Base-by-base conservation (phyloP, 768 basidiomycete genomes). In the Myochromella boudieri region DNA sequence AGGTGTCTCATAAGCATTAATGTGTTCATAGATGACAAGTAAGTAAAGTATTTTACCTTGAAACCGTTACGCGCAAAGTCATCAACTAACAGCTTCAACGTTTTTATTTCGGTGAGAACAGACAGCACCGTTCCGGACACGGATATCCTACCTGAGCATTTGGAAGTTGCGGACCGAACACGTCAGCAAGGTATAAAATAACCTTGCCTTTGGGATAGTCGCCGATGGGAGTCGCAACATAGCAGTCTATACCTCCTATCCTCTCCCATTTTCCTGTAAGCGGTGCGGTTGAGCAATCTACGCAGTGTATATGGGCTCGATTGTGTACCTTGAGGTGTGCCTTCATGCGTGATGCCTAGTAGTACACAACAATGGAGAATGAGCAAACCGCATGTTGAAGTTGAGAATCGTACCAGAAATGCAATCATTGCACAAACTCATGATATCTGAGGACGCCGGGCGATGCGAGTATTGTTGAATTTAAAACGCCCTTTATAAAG, bases 121-220 rank as follows among this genome's bases (percentile, higher is more conserved):
- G n/a, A n/a, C n/a, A n/a, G n/a, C n/a, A n/a, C 6, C 22, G 5
- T n/a, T 34, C 7, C 26, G 18, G 8, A 28, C n/a, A n/a, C n/a
- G n/a, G 11, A 15, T 43, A 24, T 56, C 70, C 4, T 32, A 78
- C 80, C 60, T 69, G 59, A 29, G 61, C 42, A 54, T 84, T 83
- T 58, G 60, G 33, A 10, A 81, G 62, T 20, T 74, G 64, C 20
- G 72, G 56, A 6, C 81, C 82, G 46, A 78, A 81, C 36, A 72
- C 64, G 51, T 82, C 84, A 3, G 77, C 46, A 20, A 84, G 59
- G 66, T 68, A 78, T 21, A 85, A 69, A 39, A 85, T 42, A 20
- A 72, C 78, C 59, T 82, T 84, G 53, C 76, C 70, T 61, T 80
- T 77, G 43, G 74, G 63, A 48, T 78, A 81, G 29, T 75, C 73